phyloP scores from a whole-genome alignment of 805 yeast genomes.

The Ogataea glucozyma region DNA sequence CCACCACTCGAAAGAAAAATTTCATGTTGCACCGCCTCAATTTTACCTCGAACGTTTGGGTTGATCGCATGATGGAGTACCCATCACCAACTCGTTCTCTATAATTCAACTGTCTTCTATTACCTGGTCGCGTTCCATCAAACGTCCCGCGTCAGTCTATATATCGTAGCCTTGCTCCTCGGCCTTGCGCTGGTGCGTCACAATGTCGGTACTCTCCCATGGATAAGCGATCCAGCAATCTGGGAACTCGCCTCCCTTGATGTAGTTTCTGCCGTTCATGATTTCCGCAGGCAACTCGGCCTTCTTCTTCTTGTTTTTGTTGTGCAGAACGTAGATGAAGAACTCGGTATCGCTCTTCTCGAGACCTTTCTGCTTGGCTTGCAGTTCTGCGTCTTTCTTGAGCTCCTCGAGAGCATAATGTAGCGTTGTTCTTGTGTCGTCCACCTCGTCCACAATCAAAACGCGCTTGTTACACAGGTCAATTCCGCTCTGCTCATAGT shows the following conservation, averaged over 20 bases:
- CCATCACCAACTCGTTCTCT: too few relatives aligned
- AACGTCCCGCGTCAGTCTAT: conserved; percentile 1
- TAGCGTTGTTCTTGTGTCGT: conserved; percentile 81
- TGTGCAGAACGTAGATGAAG: conserved; percentile 77
- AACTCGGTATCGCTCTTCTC: conserved; percentile 60
- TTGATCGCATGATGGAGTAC: too few relatives aligned
- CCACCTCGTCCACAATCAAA: conserved; percentile 80
- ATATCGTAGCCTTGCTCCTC: conserved; percentile 72
- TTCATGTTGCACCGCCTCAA: too few relatives aligned
- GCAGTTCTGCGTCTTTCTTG: conserved; percentile 66
- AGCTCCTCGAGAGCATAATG: conserved; percentile 77
- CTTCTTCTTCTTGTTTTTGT: conserved; percentile 68
- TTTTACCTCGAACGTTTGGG: too few relatives aligned
- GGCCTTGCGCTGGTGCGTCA: conserved; percentile 68
- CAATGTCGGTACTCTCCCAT: conserved; percentile 81
- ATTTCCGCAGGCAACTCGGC: conserved; percentile 70
- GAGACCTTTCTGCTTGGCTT: conserved; percentile 54
- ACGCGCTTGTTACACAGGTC: conserved; percentile 69
- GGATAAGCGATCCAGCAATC: conserved; percentile 87
- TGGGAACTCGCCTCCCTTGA: conserved; percentile 74
- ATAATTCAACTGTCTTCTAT: too few relatives aligned
- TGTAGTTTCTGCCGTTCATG: conserved; percentile 56
- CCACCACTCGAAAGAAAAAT: too few relatives aligned
- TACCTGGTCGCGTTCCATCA: too few relatives aligned
- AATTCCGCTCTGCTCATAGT: conserved; percentile 63